Evolutionary conservation across 1,284 basidiomycete genomes (phyloP), one percentile per base, ranked within the genome.

Genomic region (Fomitopsis schrenkii): DNA sequence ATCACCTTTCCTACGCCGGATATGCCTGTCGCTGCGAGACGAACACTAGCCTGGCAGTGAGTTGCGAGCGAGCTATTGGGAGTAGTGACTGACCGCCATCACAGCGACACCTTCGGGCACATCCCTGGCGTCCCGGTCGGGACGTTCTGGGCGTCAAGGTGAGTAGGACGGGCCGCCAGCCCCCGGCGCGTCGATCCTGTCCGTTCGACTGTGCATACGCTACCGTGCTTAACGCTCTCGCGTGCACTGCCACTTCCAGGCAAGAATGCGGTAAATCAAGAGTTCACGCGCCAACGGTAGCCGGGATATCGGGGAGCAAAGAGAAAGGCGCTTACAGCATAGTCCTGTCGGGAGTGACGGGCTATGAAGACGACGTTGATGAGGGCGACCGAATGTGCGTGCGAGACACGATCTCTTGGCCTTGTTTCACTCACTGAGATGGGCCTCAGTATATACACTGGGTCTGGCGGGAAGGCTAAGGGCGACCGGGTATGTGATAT

Each of bases 361-460:
- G 74, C 9, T 81, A 81, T 57, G 74, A 76, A 45, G 80, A 81
- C 61, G 73, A 81, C 60, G 28, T 63, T 4, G 80, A 81, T 53
- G 12, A 60, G 0, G 80, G 80, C 3, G 70, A 78, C 1, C 69
- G 14, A 35, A 75, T 81, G 79, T 80, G 64, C 42, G 77, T 59
- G 8, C 45, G 9, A 35, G 33, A 2, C 4, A 9, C 17, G 14
- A 6, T 17, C 26, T 36, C 57, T 22, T 40, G 26, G n/a, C 14
- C n/a, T 7, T 5, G 19, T 12, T 14, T 15, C n/a, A 46, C n/a
- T 38, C 5, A n/a, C 35, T 55, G 26, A 26, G 22, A 30, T 7
- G 1, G 14, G 35, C 7, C 44, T 6, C 45, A 82, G 80, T 58
- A 68, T 46, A 7, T 82, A 82, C 58, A 78, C 79, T n/a, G 76